phyloP scores from a whole-genome alignment of 2,329 filamentous ascomycete species.

The Talaromyces sp. region DNA sequence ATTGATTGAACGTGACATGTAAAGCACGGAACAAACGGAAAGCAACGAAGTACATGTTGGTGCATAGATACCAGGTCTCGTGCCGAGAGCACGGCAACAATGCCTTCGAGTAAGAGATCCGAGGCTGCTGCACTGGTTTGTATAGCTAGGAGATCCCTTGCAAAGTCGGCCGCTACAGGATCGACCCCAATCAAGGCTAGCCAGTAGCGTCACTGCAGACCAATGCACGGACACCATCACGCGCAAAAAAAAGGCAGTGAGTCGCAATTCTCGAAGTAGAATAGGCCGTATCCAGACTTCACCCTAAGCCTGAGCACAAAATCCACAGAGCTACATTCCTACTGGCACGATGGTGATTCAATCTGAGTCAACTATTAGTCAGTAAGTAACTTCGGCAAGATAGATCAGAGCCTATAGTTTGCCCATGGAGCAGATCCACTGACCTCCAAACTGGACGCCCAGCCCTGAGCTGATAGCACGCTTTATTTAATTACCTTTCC shows the following conservation, averaged over 20 bases:
- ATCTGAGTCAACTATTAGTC: constrained; percentile 13
- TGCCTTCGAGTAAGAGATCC: constrained; percentile 2
- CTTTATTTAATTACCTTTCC: neutral
- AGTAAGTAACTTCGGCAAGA: constrained; percentile 12
- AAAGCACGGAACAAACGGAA: neutral
- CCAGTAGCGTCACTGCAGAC: constrained; percentile 8
- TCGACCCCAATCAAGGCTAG: constrained; percentile 11
- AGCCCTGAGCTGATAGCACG: constrained; percentile 3
- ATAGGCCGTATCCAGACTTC: constrained; percentile 2
- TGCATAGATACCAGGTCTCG: neutral
- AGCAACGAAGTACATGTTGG: neutral
- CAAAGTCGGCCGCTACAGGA: constrained; percentile 11
- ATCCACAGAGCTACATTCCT: constrained; percentile 7
- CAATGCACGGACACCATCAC: constrained; percentile 19
- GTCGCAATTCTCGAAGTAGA: constrained; percentile 3
- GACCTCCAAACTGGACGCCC: constrained; percentile 6
- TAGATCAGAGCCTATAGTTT: constrained; percentile 10
- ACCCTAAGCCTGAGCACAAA: constrained; percentile 9
- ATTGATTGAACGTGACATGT: neutral
- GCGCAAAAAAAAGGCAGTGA: constrained; percentile 14
- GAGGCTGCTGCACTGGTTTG: neutral
- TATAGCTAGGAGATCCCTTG: neutral
- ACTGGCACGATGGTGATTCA: neutral
- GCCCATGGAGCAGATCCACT: constrained; percentile 7
- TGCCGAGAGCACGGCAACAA: neutral